Conservation (phyloP, 1,139 yeast genomes). For the Geotrichum australiense region DNA sequence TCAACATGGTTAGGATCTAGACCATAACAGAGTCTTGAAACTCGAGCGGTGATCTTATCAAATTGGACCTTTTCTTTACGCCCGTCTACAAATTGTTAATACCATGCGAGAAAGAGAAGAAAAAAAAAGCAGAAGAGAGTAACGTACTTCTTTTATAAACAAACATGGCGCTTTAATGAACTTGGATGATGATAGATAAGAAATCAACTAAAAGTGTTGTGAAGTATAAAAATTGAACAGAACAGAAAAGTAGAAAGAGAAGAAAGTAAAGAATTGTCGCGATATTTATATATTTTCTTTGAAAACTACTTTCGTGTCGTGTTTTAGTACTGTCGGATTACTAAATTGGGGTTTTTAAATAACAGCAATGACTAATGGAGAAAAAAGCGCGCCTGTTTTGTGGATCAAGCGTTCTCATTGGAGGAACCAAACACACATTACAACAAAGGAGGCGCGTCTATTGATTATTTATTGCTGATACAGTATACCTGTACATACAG, state of each 20-base stretch:
- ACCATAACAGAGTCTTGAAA: conserved; percentile 68
- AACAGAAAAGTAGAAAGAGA: not conserved
- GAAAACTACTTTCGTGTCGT: conserved; percentile 7
- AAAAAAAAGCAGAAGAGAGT: not conserved
- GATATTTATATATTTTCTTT: conserved; percentile 6
- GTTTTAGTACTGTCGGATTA: no score
- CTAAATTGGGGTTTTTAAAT: no score
- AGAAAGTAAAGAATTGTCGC: not conserved
- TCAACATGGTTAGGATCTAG: conserved; percentile 78
- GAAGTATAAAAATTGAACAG: not conserved
- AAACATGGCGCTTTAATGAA: conserved; percentile 35
- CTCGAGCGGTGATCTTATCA: conserved; percentile 64
- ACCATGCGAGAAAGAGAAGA: conserved; percentile 2
- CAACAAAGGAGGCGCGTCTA: no score
- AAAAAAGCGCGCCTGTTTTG: no score
- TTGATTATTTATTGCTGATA: no score
- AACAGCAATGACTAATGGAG: no score
- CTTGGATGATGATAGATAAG: conserved; percentile 3
- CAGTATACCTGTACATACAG: no score
- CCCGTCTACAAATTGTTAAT: conserved; percentile 41
- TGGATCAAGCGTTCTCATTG: no score
- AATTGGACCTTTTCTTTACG: conserved; percentile 81
- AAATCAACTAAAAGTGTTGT: conserved; percentile 4
- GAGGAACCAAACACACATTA: no score
- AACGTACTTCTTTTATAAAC: conserved; percentile 44